Conservation (phyloP, 192 early-diverging fungal genomes). For the Coemansia sp. region DNA sequence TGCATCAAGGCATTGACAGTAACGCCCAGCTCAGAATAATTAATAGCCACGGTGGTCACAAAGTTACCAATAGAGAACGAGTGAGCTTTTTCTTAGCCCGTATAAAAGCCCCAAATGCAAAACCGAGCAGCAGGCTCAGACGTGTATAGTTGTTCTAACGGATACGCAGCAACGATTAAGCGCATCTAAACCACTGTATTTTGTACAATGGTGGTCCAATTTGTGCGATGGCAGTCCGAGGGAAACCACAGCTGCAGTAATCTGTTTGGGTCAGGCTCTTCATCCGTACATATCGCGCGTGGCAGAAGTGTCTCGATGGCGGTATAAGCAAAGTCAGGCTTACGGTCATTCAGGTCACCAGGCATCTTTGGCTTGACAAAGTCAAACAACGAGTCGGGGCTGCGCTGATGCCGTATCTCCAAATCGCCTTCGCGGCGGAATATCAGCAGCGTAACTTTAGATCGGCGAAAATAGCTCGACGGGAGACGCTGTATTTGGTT, state of each 20-base stretch:
- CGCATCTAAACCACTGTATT: constrained; percentile 3
- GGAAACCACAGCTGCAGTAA: constrained; percentile 78
- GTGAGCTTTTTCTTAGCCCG: neutral
- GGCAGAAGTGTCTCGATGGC: constrained; percentile 91
- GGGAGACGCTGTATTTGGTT: constrained; percentile 73
- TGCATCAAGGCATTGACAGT: neutral
- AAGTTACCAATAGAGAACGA: neutral
- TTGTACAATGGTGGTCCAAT: constrained; percentile 51
- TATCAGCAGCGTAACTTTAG: constrained; percentile 84
- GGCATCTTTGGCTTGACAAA: constrained; percentile 76
- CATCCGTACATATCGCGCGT: constrained; percentile 63
- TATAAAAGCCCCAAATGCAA: too few relatives aligned
- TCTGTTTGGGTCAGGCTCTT: constrained; percentile 61
- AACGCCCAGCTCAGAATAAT: neutral
- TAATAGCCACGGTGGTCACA: neutral
- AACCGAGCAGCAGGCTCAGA: too few relatives aligned
- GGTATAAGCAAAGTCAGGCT: constrained; percentile 82
- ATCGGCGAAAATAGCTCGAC: constrained; percentile 79
- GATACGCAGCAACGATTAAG: neutral
- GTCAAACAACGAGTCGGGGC: constrained; percentile 93
- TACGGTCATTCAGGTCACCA: constrained; percentile 58
- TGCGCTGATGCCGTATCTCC: constrained; percentile 90
- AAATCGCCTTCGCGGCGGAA: constrained; percentile 89
- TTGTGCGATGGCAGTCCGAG: constrained; percentile 43
- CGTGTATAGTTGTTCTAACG: neutral